Conservation (phyloP, 2,329 filamentous ascomycete genomes). For the Neospermospora avenae region DNA sequence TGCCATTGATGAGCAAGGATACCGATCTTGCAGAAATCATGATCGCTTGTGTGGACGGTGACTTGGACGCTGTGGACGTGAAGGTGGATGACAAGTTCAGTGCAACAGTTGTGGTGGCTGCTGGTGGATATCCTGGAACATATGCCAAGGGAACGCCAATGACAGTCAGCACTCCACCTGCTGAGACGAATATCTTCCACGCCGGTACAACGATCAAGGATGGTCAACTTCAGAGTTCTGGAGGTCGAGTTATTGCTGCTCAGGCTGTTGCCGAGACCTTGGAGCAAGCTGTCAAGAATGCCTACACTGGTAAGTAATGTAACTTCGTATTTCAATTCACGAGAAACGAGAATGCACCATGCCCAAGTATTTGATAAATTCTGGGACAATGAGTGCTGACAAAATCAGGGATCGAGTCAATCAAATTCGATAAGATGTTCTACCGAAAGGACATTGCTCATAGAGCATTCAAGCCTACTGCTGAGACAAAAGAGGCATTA, state of each 20-base stretch:
- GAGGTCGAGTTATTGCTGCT: constrained; percentile 91
- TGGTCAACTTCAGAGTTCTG: constrained; percentile 67
- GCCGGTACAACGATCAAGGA: constrained; percentile 74
- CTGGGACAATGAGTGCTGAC: background rate
- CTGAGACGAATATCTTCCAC: constrained; percentile 64
- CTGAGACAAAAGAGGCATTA: constrained; percentile 49
- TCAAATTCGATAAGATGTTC: constrained; percentile 61
- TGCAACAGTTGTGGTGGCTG: constrained; percentile 89
- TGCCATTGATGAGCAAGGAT: constrained; percentile 72
- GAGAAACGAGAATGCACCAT: too few relatives aligned
- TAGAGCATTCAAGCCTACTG: constrained; percentile 56
- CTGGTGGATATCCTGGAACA: constrained; percentile 82
- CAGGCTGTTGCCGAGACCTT: constrained; percentile 75
- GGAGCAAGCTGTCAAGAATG: constrained; percentile 77
- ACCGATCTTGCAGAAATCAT: constrained; percentile 87
- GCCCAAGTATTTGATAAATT: too few relatives aligned
- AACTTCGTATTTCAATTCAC: too few relatives aligned
- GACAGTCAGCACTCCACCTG: constrained; percentile 38
- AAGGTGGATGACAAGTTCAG: constrained; percentile 69
- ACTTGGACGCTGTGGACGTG: constrained; percentile 66
- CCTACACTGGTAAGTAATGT: constrained; percentile 63
- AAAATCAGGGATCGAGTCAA: constrained; percentile 39
- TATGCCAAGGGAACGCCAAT: constrained; percentile 76
- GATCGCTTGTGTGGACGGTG: constrained; percentile 76
- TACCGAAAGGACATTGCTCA: constrained; percentile 91